A percentile compares a stretch with the other conserved stretches of the same genome.
Evolutionary conservation across 2,329 filamentous ascomycete genomes (phyloP).

Genomic region (Sphaerulina musiva): DNA sequence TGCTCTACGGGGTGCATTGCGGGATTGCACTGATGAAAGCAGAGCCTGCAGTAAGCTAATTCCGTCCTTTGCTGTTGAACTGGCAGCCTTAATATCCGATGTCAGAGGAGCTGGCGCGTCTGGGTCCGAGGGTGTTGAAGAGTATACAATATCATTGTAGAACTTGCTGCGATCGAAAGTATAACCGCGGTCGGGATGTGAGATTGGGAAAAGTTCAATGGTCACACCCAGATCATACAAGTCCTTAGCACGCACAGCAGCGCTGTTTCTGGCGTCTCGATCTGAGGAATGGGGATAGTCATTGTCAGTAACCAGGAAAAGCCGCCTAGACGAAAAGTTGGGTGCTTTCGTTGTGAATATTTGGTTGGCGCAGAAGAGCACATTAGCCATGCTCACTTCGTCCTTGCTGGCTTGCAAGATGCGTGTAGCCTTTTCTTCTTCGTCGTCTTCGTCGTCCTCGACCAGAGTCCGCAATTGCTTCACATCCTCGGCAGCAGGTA

Average conservation of each 20-base stretch:
- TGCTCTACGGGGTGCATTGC: constrained; percentile 75
- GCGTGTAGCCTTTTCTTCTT: constrained; percentile 58
- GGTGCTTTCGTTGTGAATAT: constrained; percentile 92
- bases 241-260: constrained; percentile 85
- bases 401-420: constrained; percentile 65
- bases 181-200: constrained; percentile 50
- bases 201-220: constrained; percentile 91
- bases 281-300: constrained; percentile 73
- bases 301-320: constrained; percentile 96
- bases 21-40: constrained; percentile 82
- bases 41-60: constrained; percentile 72
- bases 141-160: constrained; percentile 94
- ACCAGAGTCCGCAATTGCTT: constrained; percentile 69
- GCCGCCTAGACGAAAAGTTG: constrained; percentile 82
- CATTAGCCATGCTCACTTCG: constrained; percentile 71
- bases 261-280: constrained; percentile 66
- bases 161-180: constrained; percentile 79
- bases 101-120: constrained; percentile 54
- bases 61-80: constrained; percentile 65
- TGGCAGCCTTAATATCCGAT: constrained; percentile 47
- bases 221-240: constrained; percentile 86
- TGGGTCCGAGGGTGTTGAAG: constrained; percentile 61
- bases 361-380: constrained; percentile 92
- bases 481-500: constrained; percentile 81
- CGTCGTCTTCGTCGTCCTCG: constrained; percentile 66